Evolutionary conservation across 139 green algal genomes (phyloP).

Genomic region (Mesotaenium endlicherianum): DNA sequence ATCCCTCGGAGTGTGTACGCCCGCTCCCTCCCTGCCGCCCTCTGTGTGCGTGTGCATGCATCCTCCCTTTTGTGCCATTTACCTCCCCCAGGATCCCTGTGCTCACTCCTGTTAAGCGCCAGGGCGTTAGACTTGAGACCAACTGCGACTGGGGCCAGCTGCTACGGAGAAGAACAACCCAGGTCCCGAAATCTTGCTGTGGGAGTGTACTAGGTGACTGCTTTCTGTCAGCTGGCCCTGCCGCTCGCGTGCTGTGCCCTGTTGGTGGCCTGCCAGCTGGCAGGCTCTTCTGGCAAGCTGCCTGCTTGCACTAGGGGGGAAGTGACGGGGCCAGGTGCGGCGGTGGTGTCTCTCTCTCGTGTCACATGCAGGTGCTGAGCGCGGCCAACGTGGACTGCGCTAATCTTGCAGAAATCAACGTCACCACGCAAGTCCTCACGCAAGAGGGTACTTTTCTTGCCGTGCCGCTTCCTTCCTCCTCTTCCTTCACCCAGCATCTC

Average conservation of each 20-base stretch:
- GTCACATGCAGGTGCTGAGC: conserved; percentile 46
- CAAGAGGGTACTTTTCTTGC: conserved; percentile 40
- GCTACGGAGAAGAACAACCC: too few species aligned
- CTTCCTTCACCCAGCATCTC: not conserved
- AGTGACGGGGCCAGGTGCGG: conserved; percentile 4
- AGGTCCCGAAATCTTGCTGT: not conserved
- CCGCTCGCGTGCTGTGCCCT: not conserved
- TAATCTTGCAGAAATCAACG: conserved; percentile 34
- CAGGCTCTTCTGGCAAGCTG: not conserved
- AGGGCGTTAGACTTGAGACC: too few species aligned
- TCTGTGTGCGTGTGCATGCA: not conserved
- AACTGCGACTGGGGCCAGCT: too few species aligned
- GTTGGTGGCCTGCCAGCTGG: not conserved
- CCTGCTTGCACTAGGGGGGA: too few species aligned
- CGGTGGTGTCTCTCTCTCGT: too few species aligned
- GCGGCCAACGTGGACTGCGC: conserved; percentile 44
- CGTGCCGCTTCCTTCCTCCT: not conserved
- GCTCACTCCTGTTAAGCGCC: too few species aligned
- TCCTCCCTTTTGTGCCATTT: not conserved
- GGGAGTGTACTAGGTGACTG: not conserved
- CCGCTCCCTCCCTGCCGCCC: not conserved
- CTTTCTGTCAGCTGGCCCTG: not conserved
- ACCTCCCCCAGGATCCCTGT: not conserved
- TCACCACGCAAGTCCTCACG: conserved; percentile 49
- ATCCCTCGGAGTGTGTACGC: not conserved